Conservation (phyloP, 768 basidiomycete species). For the Amanita molliuscula region DNA sequence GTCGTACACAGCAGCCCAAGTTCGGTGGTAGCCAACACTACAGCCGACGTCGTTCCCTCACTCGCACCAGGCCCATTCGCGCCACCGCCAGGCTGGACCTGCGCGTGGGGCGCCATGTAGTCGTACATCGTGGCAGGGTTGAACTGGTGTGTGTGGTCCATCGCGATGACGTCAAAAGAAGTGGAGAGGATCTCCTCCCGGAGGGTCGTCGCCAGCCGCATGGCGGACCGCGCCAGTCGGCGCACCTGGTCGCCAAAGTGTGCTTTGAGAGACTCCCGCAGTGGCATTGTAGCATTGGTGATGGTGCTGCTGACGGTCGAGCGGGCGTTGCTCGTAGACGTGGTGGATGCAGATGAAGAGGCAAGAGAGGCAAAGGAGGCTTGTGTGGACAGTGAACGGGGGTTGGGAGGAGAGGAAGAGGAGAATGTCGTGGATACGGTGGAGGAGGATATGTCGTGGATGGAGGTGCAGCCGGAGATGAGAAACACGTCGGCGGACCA, state of each 20-base stretch:
- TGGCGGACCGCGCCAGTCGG: constrained; percentile 55
- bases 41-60: constrained; percentile 38
- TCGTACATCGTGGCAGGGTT: constrained; percentile 23
- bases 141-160: constrained; percentile 42
- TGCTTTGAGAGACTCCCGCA: constrained; percentile 22
- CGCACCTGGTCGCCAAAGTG: constrained; percentile 52
- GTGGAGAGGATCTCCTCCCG: constrained; percentile 73
- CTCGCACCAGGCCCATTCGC: constrained; percentile 50
- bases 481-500: constrained; percentile 63
- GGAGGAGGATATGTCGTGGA: constrained; percentile 20
- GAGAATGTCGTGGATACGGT: constrained; percentile 12
- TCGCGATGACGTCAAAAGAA: constrained; percentile 58
- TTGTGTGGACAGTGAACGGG: constrained; percentile 19
- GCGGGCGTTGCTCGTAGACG: constrained; percentile 1
- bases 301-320: constrained; percentile 2
- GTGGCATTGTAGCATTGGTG: background rate
- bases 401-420: constrained; percentile 14
- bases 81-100: background rate
- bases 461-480: constrained; percentile 44
- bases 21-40: constrained; percentile 63
- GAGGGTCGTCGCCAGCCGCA: constrained; percentile 50
- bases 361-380: constrained; percentile 13
- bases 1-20: constrained; percentile 61
- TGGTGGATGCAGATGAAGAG: constrained; percentile 4
- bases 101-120: constrained; percentile 19